Evolutionary conservation across 2,329 filamentous ascomycete species (phyloP).

Genomic region (Ascochyta pisi): DNA sequence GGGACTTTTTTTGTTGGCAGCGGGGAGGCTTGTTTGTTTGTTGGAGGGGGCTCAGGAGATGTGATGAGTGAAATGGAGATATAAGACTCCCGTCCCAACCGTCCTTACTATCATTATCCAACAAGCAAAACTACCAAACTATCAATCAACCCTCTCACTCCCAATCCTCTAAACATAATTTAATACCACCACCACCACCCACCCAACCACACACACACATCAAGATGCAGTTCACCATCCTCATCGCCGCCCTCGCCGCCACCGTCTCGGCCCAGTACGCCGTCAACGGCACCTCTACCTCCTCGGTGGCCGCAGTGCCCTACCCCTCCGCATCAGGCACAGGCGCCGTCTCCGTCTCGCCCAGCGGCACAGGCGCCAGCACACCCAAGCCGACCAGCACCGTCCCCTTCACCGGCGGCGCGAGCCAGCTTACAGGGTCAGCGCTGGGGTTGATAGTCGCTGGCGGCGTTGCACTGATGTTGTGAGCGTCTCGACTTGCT

Average conservation of each 20-base stretch:
- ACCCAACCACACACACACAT: slow-evolving; percentile 7
- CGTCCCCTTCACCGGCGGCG: slow-evolving; percentile 39
- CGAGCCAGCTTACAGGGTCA: slow-evolving; percentile 33
- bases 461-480: slow-evolving; percentile 43
- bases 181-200: neutral
- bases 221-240: slow-evolving; percentile 43
- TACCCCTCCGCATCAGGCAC: slow-evolving; percentile 37
- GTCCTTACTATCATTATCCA: neutral
- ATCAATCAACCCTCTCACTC: neutral
- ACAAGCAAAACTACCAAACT: neutral
- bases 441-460: slow-evolving; percentile 38
- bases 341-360: slow-evolving; percentile 14
- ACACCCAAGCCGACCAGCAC: slow-evolving; percentile 22
- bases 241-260: slow-evolving; percentile 37
- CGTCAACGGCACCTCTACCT: slow-evolving; percentile 34
- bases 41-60: neutral
- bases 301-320: slow-evolving; percentile 13
- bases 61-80: neutral
- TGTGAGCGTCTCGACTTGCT: neutral
- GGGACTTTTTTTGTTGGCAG: neutral
- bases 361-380: slow-evolving; percentile 18
- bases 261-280: slow-evolving; percentile 35
- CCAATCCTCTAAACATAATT: neutral
- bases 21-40: neutral
- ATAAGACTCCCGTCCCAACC: neutral